Conservation (phyloP, 1,139 yeast genomes). For the Barnettozyma hawaiiensis region DNA sequence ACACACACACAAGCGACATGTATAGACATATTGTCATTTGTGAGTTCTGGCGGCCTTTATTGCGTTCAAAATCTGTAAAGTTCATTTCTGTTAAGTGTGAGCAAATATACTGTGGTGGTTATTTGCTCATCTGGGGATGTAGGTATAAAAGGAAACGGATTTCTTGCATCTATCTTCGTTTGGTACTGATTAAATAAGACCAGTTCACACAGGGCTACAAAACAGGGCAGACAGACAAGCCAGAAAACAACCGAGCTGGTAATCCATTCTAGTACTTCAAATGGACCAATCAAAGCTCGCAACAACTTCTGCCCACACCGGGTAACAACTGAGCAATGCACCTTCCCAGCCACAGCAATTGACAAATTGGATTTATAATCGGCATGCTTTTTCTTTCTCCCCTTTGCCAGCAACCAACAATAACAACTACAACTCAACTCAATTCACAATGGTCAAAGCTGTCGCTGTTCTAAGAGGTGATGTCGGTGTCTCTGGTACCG, state of each 20-base stretch:
- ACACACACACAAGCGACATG: no score
- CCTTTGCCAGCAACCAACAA: neutral
- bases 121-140: conserved; percentile 4
- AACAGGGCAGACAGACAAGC: no score
- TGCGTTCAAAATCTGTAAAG: neutral
- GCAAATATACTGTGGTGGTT: conserved; percentile 1
- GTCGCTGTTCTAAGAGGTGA: conserved; percentile 98
- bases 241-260: no score
- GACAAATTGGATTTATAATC: neutral
- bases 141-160: conserved; percentile 1
- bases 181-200: no score
- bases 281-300: neutral
- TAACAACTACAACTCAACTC: conserved; percentile 13
- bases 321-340: conserved; percentile 1
- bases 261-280: neutral
- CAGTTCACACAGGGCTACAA: neutral
- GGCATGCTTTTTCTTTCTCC: neutral
- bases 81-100: neutral
- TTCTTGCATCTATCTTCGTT: neutral
- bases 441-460: conserved; percentile 27
- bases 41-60: neutral
- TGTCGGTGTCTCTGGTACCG: conserved; percentile 80
- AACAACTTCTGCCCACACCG: neutral
- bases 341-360: neutral
- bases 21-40: neutral